Base-by-base conservation (phyloP, 257 asterid genomes). In the Solanum rostratum region DNA sequence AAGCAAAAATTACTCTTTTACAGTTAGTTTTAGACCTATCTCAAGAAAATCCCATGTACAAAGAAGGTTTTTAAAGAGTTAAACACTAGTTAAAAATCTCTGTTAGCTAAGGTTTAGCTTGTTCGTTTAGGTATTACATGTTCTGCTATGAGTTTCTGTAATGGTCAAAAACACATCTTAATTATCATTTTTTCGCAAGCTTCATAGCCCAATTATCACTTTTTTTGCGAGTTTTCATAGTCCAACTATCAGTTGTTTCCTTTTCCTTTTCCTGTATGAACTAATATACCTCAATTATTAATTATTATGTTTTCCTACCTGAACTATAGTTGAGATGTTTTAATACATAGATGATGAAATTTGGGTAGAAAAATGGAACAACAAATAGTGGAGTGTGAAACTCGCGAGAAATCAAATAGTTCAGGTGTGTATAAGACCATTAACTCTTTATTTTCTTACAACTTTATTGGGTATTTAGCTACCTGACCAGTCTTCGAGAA, bases 241-340 rank as follows among this genome's bases (percentile, higher is more conserved):
- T 12, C 13, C 49, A 45, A 8, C 2, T 45, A 45, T 45, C 11
- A 59, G 15, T 59, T 57, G 29, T 57, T 57, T 0, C 30, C 14
- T 0, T 57, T 57, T 0, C 30, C 14, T 0, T 57, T 57, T 3
- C 6, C 2, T n/a, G 20, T 12, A 3, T 0, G 29, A 57, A 1
- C 29, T 20, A 20, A 57, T 24, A 57, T 2, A 57, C 65, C 24
- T 54, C 11, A 54, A 54, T 11, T 54, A 54, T 54, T 8, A 19
- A 24, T 54, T 19, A 1, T 54, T 54, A 18, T 11, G 1, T 54
- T 54, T 19, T 54, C 24, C 62, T 54, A 54, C 62, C 3, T 54
- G 12, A 54, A 19, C 24, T 55, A 55, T 0, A 55, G 27, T 20
- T 55, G 27, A 55, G 63, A 6, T 55, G 2, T 22, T 10, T 59